Evolutionary conservation across 2,329 filamentous ascomycete species (phyloP).

Genomic region (Claviceps lovelessii): DNA sequence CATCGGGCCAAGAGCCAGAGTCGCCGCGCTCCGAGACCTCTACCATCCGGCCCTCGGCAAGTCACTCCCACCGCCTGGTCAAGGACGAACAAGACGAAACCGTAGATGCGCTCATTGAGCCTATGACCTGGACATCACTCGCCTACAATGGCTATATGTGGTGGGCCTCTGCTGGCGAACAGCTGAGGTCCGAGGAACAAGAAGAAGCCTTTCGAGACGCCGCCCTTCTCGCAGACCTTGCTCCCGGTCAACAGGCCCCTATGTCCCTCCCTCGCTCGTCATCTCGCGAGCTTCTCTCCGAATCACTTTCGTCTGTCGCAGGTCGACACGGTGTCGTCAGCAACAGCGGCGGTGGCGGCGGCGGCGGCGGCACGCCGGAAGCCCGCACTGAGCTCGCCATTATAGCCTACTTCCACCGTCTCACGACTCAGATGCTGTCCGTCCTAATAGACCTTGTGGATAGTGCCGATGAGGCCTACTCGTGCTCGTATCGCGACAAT

Average conservation of each 20-base stretch:
- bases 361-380: slow-evolving; percentile 2
- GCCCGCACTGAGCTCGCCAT: slow-evolving; percentile 50
- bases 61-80: slow-evolving; percentile 14
- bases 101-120: slow-evolving; percentile 45
- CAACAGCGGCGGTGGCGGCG: background rate
- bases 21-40: slow-evolving; percentile 16
- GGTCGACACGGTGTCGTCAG: slow-evolving; percentile 18
- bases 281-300: slow-evolving; percentile 22
- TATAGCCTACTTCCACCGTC: slow-evolving; percentile 68
- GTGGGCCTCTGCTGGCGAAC: slow-evolving; percentile 76
- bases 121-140: slow-evolving; percentile 54
- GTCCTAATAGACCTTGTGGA: slow-evolving; percentile 48
- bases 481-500: slow-evolving; percentile 18
- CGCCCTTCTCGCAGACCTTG: slow-evolving; percentile 39
- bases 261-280: slow-evolving; percentile 18
- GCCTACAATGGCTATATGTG: slow-evolving; percentile 78
- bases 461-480: slow-evolving; percentile 28
- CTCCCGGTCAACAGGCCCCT: slow-evolving; percentile 16
- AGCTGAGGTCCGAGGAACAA: slow-evolving; percentile 44
- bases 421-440: slow-evolving; percentile 52
- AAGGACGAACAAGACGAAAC: slow-evolving; percentile 31
- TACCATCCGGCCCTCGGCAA: slow-evolving; percentile 13
- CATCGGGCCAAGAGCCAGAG: slow-evolving; percentile 13
- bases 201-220: slow-evolving; percentile 43
- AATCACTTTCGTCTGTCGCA: slow-evolving; percentile 32